phyloP scores from a whole-genome alignment of 2,329 filamentous ascomycete genomes.

The Gremmenia infestans region DNA sequence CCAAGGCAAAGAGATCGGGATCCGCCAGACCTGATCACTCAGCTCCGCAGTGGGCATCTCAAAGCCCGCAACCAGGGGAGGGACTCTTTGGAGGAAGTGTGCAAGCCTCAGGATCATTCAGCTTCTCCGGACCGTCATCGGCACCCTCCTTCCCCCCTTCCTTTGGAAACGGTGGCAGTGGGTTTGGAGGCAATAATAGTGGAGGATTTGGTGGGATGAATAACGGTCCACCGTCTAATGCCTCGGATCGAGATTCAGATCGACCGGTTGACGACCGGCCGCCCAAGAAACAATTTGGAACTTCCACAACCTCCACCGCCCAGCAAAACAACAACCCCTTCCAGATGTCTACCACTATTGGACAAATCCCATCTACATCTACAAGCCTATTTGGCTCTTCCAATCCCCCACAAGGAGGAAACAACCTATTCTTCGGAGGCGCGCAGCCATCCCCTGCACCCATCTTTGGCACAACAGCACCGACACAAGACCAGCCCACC shows the following conservation, averaged over 20 bases:
- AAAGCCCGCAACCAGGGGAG: constrained; percentile 6
- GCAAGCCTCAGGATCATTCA: constrained; percentile 23
- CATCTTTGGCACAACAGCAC: constrained; percentile 5
- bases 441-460: constrained; percentile 3
- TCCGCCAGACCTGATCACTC: background rate
- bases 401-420: constrained; percentile 4
- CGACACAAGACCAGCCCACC: constrained; percentile 3
- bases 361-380: constrained; percentile 3
- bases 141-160: constrained; percentile 13
- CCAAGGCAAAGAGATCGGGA: constrained; percentile 10
- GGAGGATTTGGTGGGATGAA: background rate
- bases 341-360: constrained; percentile 2
- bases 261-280: constrained; percentile 15
- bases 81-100: constrained; percentile 29
- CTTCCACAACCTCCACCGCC: background rate
- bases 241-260: constrained; percentile 8
- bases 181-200: background rate
- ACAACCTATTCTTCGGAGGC: constrained; percentile 10
- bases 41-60: constrained; percentile 9
- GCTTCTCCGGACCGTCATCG: constrained; percentile 21
- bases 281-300: constrained; percentile 21
- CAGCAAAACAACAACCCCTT: background rate
- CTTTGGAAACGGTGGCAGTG: constrained; percentile 7
- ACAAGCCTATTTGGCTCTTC: constrained; percentile 10
- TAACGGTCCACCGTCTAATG: background rate